Base-by-base conservation (phyloP, 148 eudicot species). In the Camellia lanceoleosa region DNA sequence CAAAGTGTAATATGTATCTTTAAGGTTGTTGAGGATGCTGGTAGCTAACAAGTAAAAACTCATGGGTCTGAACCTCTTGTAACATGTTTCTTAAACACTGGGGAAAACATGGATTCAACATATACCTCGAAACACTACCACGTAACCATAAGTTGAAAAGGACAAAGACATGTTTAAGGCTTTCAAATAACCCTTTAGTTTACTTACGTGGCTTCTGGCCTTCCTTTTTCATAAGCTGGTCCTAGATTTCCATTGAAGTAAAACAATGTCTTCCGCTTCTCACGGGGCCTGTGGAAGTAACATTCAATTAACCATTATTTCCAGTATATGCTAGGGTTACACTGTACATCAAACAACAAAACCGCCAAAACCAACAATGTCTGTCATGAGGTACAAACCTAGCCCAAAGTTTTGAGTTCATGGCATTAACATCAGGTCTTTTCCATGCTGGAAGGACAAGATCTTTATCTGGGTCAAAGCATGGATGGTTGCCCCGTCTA, bases 381-480 rank as follows among this genome's bases (percentile, higher is more conserved):
- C 13, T 56, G 58, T 15, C 1, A 14, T 9, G 14, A 75, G 68
- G 56, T 19, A 68, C 44, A 60, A 75, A 90, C 98, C 97, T 88
- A 72, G 92, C 83, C 98, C 98, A 92, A 78, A 90, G 89, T 82
- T 88, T 93, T 65, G 82, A 77, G 71, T 69, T 86, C 80, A 91
- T 85, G 60, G 98, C 83, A 75, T 65, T 69, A 68, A 64, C 91
- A 88, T 92, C 92, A 20, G 97, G 98, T 7, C 76, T 85, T 86
- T 95, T 95, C 98, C 98, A 95, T n/a, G 98, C 95, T 60, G 98
- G 98, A 83, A 95, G 85, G 55, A 95, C 97, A 64, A 95, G 92
- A 84, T 95, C 98, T 89, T 95, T 95, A 80, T 87, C 87, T 38
- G 98, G 92, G 72, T 91, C 94, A 87, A 91, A 95, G 82, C 98